A percentile compares a stretch with the other conserved stretches of the same genome.
These are phyloP conservation scores for Zarea fungicola DNA, from an alignment of 2,329 filamentous ascomycete species.

Conservation along the genomic window DNA sequence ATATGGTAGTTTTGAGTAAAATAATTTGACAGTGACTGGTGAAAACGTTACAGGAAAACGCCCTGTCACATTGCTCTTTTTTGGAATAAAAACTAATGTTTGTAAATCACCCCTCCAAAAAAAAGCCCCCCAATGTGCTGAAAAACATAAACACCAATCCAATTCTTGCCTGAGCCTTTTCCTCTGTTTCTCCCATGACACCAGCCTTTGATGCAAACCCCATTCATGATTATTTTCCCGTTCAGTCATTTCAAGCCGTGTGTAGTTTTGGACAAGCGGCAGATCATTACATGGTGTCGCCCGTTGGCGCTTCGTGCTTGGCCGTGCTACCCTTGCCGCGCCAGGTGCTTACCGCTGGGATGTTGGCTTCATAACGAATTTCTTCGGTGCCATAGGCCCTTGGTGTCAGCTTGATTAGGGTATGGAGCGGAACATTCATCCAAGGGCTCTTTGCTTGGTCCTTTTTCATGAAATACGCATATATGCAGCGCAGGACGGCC, in stretches of 20 bases:
- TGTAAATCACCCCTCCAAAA: too few relatives aligned
- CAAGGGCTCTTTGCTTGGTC: slow-evolving; percentile 88
- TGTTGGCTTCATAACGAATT: slow-evolving; percentile 80
- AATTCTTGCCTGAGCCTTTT: neutral
- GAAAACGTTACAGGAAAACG: too few relatives aligned
- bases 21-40: too few relatives aligned
- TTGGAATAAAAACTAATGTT: too few relatives aligned
- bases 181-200: neutral
- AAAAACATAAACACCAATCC: neutral
- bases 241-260: neutral
- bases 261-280: neutral
- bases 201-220: neutral
- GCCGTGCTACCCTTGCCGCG: slow-evolving; percentile 88
- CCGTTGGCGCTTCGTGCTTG: slow-evolving; percentile 67
- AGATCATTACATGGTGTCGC: slow-evolving; percentile 27
- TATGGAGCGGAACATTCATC: slow-evolving; percentile 98
- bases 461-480: slow-evolving; percentile 98
- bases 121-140: slow-evolving; percentile 7
- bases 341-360: slow-evolving; percentile 95
- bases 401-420: slow-evolving; percentile 92
- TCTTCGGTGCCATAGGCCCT: slow-evolving; percentile 92
- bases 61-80: too few relatives aligned
- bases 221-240: neutral
- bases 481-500: slow-evolving; percentile 93
- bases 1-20: too few relatives aligned